These are phyloP conservation scores for Fusarium continuum DNA, from an alignment of 2,329 filamentous ascomycete genomes.

Conservation along the genomic window DNA sequence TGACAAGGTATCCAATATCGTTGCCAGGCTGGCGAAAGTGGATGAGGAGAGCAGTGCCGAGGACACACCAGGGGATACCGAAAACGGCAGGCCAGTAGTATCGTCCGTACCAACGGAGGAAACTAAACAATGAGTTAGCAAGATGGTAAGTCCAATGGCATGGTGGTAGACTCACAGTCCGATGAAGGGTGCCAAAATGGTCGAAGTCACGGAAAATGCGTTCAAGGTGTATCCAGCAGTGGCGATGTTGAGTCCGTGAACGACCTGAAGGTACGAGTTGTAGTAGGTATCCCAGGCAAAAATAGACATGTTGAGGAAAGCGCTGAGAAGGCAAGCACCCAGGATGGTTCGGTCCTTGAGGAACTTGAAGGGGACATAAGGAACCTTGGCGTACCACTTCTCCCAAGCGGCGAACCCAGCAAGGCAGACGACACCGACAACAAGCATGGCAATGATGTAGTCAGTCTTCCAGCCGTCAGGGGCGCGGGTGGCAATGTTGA, in stretches of 20 bases:
- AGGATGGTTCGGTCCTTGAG: slow-evolving; percentile 59
- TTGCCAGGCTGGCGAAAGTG: slow-evolving; percentile 48
- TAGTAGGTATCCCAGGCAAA: slow-evolving; percentile 58
- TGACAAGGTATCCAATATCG: slow-evolving; percentile 57
- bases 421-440: slow-evolving; percentile 62
- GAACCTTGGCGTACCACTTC: slow-evolving; percentile 57
- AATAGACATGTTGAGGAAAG: slow-evolving; percentile 52
- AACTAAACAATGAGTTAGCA: slow-evolving; percentile 30
- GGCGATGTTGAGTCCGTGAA: slow-evolving; percentile 58
- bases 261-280: slow-evolving; percentile 61
- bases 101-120: slow-evolving; percentile 58
- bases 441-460: slow-evolving; percentile 63
- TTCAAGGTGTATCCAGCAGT: slow-evolving; percentile 59
- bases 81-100: slow-evolving; percentile 61
- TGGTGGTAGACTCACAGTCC: slow-evolving; percentile 45
- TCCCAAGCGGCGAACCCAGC: slow-evolving; percentile 65
- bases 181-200: slow-evolving; percentile 57
- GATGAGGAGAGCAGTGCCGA: slow-evolving; percentile 57
- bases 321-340: slow-evolving; percentile 55
- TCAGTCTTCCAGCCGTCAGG: slow-evolving; percentile 58
- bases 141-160: not conserved
- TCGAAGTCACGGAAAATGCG: slow-evolving; percentile 59
- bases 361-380: slow-evolving; percentile 58
- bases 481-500: slow-evolving; percentile 59
- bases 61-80: slow-evolving; percentile 62